Base-by-base conservation (phyloP, 2,329 filamentous ascomycete genomes). In the Colletotrichum truncatum region DNA sequence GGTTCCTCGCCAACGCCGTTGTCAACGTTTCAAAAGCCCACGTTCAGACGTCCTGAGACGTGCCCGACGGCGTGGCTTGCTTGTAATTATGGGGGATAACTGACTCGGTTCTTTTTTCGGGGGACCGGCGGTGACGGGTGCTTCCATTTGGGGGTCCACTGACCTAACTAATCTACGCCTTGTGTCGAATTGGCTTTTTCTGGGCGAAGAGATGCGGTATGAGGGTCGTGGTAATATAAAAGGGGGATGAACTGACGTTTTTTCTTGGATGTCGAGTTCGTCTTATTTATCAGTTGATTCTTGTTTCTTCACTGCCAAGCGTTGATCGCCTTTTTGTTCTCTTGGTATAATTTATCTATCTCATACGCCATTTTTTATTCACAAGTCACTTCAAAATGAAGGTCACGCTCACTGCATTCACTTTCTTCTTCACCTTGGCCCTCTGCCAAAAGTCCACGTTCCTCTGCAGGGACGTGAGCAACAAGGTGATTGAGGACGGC, bases 11-110 rank as follows among this genome's bases (percentile, higher is more conserved):
- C 16, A 8, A 11, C 38, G 38, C 54, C 52, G 59, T 36, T 43
- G 43, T 57, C 53, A 54, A 26, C 9, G 59, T 63, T 57, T 36
- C 41, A 26, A 21, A 16, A 26, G 28, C 18, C 32, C 53, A 14
- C 25, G 52, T 53, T 51, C 48, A 53, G 28, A 45, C 57, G 48
- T 60, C 57, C 21, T 53, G 57, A 60, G 57, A 54, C 46, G 56
- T 48, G 26, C 34, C 53, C 34, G 52, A 41, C 52, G 34, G 26
- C 18, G 34, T 32, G 41, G 41, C 26, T 39, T 28, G 34, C 14
- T 32, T 26, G 6, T n/a, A n/a, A n/a, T n/a, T n/a, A n/a, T n/a
- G n/a, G n/a, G 59, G 28, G 51, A 5, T 0, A 32, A 21, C 26
- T 63, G 59, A 63, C 59, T 63, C 52, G 39, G 7, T 28, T 18